Conservation (phyloP, 441 rosid species). For the Aleurites moluccanus region DNA sequence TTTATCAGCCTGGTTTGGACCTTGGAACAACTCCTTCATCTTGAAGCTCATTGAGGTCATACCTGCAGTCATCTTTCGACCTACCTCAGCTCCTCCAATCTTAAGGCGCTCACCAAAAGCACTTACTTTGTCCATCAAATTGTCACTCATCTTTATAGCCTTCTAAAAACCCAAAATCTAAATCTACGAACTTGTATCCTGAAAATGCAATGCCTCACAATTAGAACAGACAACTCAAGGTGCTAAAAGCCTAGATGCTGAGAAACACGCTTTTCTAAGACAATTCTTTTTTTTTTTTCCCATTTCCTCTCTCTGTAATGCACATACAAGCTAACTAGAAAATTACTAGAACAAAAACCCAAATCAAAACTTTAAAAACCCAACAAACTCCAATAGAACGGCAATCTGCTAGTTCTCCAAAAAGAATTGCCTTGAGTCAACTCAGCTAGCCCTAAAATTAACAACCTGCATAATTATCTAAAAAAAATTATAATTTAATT, state of each 20-base stretch:
- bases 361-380: background rate
- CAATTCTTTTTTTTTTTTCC: background rate
- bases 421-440: background rate
- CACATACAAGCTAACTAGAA: too few species aligned
- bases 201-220: conserved; percentile 13
- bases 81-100: conserved; percentile 81
- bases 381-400: background rate
- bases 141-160: conserved; percentile 60
- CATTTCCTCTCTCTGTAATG: too few species aligned
- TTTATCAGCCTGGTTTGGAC: conserved; percentile 78
- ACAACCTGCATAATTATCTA: background rate
- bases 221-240: background rate
- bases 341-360: too few species aligned
- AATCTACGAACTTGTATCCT: conserved; percentile 2
- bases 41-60: conserved; percentile 91
- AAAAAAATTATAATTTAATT: background rate
- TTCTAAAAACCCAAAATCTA: conserved; percentile 25
- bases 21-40: conserved; percentile 87
- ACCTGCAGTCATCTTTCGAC: conserved; percentile 70
- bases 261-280: too few species aligned
- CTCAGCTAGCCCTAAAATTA: background rate
- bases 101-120: conserved; percentile 85
- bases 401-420: background rate
- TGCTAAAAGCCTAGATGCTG: background rate
- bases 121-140: conserved; percentile 84